Evolutionary conservation across 352 stramenopile genomes (phyloP), one percentile per base, ranked within the genome.

Genomic region (Peronospora destructor): DNA sequence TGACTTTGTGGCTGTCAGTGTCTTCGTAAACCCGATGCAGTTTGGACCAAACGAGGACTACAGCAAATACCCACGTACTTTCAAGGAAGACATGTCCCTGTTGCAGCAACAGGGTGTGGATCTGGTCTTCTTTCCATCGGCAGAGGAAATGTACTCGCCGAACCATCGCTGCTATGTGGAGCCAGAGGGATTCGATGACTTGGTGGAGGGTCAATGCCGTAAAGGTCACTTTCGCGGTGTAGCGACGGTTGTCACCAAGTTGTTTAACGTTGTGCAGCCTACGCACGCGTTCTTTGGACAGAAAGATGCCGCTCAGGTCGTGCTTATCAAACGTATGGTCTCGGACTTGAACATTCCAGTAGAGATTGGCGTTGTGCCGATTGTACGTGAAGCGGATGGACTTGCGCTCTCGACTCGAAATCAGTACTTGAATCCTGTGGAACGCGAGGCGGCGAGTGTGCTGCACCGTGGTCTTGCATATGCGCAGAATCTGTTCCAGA

Each of bases 11-110:
- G 78, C 98, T 7, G 86, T 82, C 16, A 98, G 89, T 32, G 91
- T 99, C 33, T 99, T 99, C 67, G 97, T 99, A 11, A 99, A 99
- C 68, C 96, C 96, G 32, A 94, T 93, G 28, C 96, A 99, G 69
- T 99, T 99, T 75, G 95, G 86, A 10, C 88, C 94, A 10, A 89
- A 93, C 41, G 97, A 99, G 68, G 97, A 99, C 73, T 96, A 98
- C 54, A 93, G 95, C 67, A 96, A 95, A 61, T 99, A 99, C 78
- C 97, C 97, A 11, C 81, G 95, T 47, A 95, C 96, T 32, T 84
- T 98, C 12, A 92, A 98, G 57, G 61, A 76, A 49, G 97, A 99
- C 68, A 53, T 97, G 16, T 71, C 85, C 28, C 53, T 95, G 21
- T 53, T 98, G 40, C 39, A 60, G 37, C 53, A 85, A 38, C 70